Base-by-base conservation (phyloP, 257 asterid species). In the Mitragyna speciosa region DNA sequence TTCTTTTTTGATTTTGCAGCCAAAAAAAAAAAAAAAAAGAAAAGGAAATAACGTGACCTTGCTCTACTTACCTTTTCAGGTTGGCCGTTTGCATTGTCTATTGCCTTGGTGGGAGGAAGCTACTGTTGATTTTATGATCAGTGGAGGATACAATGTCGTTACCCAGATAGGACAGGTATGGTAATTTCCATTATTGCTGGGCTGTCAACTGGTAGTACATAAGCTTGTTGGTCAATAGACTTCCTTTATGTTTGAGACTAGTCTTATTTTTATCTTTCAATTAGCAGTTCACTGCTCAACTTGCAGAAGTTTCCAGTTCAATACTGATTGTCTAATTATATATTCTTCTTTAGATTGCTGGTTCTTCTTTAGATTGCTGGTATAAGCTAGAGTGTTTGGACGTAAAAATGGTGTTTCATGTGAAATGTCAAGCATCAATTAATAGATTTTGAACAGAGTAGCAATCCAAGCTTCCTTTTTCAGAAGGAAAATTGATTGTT, bases 41-140 rank as follows among this genome's bases (percentile, higher is more conserved):
- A 68, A 36, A 36, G 39, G 39, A 36, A 36, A 36, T 36, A 36
- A 36, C 4, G 39, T 51, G 56, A 70, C 74, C 75, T 66, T 72
- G 82, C 12, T 71, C 41, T 48, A 71, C 39, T 61, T 54, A 61
- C n/a, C 22, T 64, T 43, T 75, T 77, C 86, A 93, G 99, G 85
- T 93, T 86, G 97, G 99, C 12, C 92, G 97, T 54, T 85, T 95
- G 54, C 98, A 95, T 87, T 91, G 98, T 81, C 86, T 79, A 47
- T 86, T 93, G 70, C 97, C 99, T 76, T 91, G 99, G 97, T 95
- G 99, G 99, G 97, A 89, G 48, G 97, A 95, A 75, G 92, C 96
- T 17, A 90, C 91, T 16, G 97, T 95, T 65, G 91, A 93, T 82
- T 95, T 95, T 81, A 95, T 95, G 99, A 88, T 80, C 24, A 89